These are phyloP conservation scores for Russula ochroleuca DNA, from an alignment of 768 basidiomycete species.

Conservation along the genomic window DNA sequence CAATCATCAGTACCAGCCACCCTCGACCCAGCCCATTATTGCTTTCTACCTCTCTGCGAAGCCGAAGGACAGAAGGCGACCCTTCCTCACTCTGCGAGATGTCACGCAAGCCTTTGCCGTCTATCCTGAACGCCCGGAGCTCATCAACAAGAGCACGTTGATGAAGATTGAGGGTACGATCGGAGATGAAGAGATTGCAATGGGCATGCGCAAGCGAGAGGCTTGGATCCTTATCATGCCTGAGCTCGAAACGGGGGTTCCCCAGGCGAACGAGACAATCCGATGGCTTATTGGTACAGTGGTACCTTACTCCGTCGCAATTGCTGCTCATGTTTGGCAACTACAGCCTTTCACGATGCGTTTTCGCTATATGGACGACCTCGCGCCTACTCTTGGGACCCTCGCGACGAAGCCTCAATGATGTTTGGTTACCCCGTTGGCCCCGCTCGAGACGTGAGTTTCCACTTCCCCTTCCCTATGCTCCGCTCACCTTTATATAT, in stretches of 20 bases:
- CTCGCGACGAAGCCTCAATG: slow-evolving; percentile 70
- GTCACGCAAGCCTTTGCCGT: slow-evolving; percentile 89
- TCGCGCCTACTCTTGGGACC: slow-evolving; percentile 83
- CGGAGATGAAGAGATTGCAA: slow-evolving; percentile 70
- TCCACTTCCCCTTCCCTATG: slow-evolving; percentile 3
- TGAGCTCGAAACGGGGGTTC: slow-evolving; percentile 60
- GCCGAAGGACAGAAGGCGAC: slow-evolving; percentile 68
- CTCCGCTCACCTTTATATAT: neutral
- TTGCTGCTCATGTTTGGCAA: slow-evolving; percentile 22
- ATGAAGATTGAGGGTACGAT: slow-evolving; percentile 89
- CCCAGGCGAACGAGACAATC: slow-evolving; percentile 76
- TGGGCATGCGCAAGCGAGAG: slow-evolving; percentile 60
- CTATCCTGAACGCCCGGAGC: slow-evolving; percentile 91
- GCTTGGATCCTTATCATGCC: slow-evolving; percentile 93
- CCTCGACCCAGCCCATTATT: slow-evolving; percentile 39
- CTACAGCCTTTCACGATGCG: slow-evolving; percentile 72
- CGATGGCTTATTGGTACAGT: slow-evolving; percentile 82
- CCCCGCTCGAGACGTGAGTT: slow-evolving; percentile 70
- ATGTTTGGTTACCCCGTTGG: slow-evolving; percentile 96
- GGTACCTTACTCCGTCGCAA: neutral
- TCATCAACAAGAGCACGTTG: slow-evolving; percentile 83
- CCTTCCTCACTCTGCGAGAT: slow-evolving; percentile 62
- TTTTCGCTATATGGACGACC: slow-evolving; percentile 90
- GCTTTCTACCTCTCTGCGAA: slow-evolving; percentile 60
- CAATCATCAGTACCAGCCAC: slow-evolving; percentile 32